Base-by-base conservation (phyloP, 2,329 filamentous ascomycete genomes). In the Aureobasidium melanogenum region DNA sequence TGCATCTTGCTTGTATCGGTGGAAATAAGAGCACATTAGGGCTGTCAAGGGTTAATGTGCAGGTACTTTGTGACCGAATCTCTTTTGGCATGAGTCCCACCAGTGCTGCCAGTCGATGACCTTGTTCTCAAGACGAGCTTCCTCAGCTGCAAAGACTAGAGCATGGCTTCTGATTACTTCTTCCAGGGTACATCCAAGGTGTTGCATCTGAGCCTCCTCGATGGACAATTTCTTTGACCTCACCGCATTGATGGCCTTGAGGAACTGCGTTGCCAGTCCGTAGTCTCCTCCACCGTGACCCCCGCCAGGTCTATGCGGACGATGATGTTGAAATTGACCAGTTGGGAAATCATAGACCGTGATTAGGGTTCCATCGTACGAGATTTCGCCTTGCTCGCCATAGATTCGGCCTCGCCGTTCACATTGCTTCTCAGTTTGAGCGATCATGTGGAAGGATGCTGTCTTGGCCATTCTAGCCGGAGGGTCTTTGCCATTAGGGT, bases 361-460 rank as follows among this genome's bases (percentile, higher is more conserved):
- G 73, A 97, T 96, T 0, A 79, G 85, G 22, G 79, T 78, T 58
- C 88, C 91, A 75, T 97, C 91, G 65, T 95, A 94, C 67, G 85
- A 84, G 30, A 97, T 84, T 74, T 97, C 93, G 46, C 93, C 94
- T 55, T 84, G 79, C 0, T 88, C 89, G 52, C 94, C 94, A 74
- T 97, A 96, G 50, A 97, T 84, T 63, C 89, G 80, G 0, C 90
- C 91, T 63, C 91, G 87, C 3, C 94, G 85, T 66, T 96, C 84
- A 72, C 93, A 97, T 66, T 95, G 88, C 70, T 88, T 87, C 70
- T 89, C 86, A 0, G 92, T 96, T 64, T 92, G 89, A 1, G 93
- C 91, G 2, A 93, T 87, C 93, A 97, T 97, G 74, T 97, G 93
- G 71, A 97, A 89, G 1, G 86, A 86, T 0, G 92, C 93, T 17